Conservation (phyloP, 139 green algal genomes). For the Desmodesmus armatus region DNA sequence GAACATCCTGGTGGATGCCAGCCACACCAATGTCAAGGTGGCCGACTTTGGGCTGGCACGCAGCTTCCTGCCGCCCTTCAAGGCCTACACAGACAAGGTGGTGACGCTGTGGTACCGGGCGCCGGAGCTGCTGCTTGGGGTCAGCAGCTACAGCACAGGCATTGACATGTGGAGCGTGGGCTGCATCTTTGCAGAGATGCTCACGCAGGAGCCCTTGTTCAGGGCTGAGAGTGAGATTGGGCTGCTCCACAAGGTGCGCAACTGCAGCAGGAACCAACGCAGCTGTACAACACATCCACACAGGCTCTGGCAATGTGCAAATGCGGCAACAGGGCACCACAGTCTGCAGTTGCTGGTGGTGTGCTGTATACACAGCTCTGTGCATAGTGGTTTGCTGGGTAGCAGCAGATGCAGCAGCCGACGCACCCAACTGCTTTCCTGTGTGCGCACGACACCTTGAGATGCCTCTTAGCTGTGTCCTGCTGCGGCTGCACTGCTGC, state of each 20-base stretch:
- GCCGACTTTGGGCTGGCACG: constrained; percentile 97
- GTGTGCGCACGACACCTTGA: not conserved
- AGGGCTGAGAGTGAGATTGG: constrained; percentile 77
- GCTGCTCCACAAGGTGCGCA: constrained; percentile 41
- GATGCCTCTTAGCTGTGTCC: not conserved
- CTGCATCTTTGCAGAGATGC: constrained; percentile 97
- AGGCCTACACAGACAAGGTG: constrained; percentile 91
- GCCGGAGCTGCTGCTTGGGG: constrained; percentile 98
- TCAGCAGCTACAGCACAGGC: constrained; percentile 86
- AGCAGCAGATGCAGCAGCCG: too few relatives aligned
- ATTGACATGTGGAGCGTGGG: constrained; percentile 98
- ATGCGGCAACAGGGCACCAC: constrained; percentile 6
- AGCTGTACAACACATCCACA: not conserved
- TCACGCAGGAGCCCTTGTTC: constrained; percentile 80
- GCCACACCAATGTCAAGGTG: constrained; percentile 84
- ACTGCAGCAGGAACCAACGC: not conserved
- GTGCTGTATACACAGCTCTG: not conserved
- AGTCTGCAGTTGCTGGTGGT: not conserved
- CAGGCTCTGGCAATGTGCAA: not conserved
- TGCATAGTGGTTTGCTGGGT: not conserved
- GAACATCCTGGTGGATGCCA: constrained; percentile 95
- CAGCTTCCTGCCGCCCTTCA: constrained; percentile 90
- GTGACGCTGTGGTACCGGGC: constrained; percentile 99
- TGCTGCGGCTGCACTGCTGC: constrained; percentile 66
- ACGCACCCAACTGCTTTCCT: not conserved